Evolutionary conservation across 2,329 filamentous ascomycete genomes (phyloP).

Genomic region (Biscogniauxia marginata): DNA sequence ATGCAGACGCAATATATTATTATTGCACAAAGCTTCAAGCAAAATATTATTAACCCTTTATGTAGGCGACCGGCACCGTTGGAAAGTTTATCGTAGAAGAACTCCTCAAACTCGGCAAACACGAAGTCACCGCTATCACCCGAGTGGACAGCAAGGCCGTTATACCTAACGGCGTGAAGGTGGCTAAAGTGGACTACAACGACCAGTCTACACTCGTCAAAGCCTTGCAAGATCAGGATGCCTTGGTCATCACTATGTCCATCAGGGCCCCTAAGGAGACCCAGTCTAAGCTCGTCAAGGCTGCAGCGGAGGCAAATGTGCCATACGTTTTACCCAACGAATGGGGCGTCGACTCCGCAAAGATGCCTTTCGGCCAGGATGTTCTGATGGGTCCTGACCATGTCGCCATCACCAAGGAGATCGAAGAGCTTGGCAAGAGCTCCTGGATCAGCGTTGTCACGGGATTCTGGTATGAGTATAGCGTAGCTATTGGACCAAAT

Average conservation of each 20-base stretch:
- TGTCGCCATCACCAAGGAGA: slow-evolving; percentile 32
- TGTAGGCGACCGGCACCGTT: slow-evolving; percentile 43
- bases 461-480: slow-evolving; percentile 56
- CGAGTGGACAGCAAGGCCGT: slow-evolving; percentile 41
- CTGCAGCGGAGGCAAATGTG: slow-evolving; percentile 54
- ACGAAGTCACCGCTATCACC: slow-evolving; percentile 51
- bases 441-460: slow-evolving; percentile 45
- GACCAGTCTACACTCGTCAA: slow-evolving; percentile 42
- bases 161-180: slow-evolving; percentile 44
- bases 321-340: slow-evolving; percentile 56
- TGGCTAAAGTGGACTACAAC: slow-evolving; percentile 44
- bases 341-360: slow-evolving; percentile 40
- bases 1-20: background rate
- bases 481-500: slow-evolving; percentile 37
- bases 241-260: slow-evolving; percentile 54
- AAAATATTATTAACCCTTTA: background rate
- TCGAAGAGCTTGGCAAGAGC: slow-evolving; percentile 40
- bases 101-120: slow-evolving; percentile 47
- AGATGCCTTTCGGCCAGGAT: slow-evolving; percentile 37
- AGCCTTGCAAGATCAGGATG: slow-evolving; percentile 55
- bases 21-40: slow-evolving; percentile 5
- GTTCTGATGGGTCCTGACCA: slow-evolving; percentile 25
- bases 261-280: slow-evolving; percentile 42
- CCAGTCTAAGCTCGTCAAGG: slow-evolving; percentile 50
- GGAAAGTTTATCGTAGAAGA: slow-evolving; percentile 38